Evolutionary conservation across 1,284 basidiomycete genomes (phyloP), one percentile per base, ranked within the genome.

Genomic region (Stygiomarasmius scandens): DNA sequence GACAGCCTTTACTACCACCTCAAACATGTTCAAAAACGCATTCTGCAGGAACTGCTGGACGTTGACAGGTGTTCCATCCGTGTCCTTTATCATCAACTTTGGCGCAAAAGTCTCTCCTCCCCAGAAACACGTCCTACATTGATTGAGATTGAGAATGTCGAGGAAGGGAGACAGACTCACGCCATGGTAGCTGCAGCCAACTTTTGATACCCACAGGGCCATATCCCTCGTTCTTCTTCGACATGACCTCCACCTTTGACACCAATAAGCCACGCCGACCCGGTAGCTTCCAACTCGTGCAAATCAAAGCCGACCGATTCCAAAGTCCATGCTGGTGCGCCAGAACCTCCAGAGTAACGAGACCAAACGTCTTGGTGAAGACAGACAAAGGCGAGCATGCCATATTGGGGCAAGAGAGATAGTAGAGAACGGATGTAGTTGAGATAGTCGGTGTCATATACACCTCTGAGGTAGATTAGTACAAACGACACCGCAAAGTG

Each of bases 361-460:
- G 94, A 97, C 94, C 95, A 99, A 24, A 98, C 95, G 67, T 96
- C 93, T 74, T 95, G 93, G 67, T 95, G 93, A 54, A 95, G 69
- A 1, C 84, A 85, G 14, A 99, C 82, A 66, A 96, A 95, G 2
- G 90, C 91, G 1, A 84, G 81, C 24, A 99, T 71, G 1, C 94
- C 94, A 60, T 92, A 93, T 58, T 88, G 71, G 0, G 91, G 87
- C 57, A 98, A 81, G n/a, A 95, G 71, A 0, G 82, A 80, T 5
- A 99, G 77, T 2, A 99, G 72, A 1, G 76, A 68, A 47, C 84
- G 82, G 20, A 99, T 74, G 69, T 99, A 98, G 6, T 80, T 70
- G 2, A 99, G 78, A 69, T 98, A 99, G 48, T 89, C 88, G 2
- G 70, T 72, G 71, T 98, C 95, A 65, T 93, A 96, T 49, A 85